These are phyloP conservation scores for Fistulifera pelliculosa DNA, from an alignment of 108 stramenopile species.

Conservation along the genomic window DNA sequence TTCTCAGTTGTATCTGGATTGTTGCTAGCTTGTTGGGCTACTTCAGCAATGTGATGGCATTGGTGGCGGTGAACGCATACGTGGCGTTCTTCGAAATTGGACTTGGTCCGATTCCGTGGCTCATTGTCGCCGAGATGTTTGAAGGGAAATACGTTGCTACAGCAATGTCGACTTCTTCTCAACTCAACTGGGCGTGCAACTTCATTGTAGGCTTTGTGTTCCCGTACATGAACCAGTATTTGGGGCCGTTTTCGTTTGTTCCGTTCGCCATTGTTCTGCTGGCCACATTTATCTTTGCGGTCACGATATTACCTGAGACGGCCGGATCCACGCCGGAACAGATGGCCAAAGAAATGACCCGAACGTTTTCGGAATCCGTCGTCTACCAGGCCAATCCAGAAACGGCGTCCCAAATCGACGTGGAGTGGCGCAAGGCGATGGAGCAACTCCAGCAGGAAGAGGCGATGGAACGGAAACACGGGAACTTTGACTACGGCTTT, in stretches of 20 bases:
- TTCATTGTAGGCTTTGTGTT: conserved; percentile 80
- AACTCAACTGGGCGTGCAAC: conserved; percentile 88
- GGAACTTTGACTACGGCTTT: too few relatives aligned
- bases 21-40: conserved; percentile 49
- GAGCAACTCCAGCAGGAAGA: conserved; percentile 75
- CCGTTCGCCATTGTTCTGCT: conserved; percentile 75
- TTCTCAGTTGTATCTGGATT: conserved; percentile 60
- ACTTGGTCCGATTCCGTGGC: conserved; percentile 93
- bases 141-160: conserved; percentile 80
- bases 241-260: conserved; percentile 70
- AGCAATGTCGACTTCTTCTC: conserved; percentile 69
- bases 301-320: conserved; percentile 73
- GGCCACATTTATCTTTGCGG: conserved; percentile 46
- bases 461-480: conserved; percentile 44
- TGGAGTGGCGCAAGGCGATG: conserved; percentile 82
- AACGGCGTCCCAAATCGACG: conserved; percentile 42
- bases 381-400: conserved; percentile 61
- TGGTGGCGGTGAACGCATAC: conserved; percentile 78
- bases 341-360: conserved; percentile 49
- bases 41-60: conserved; percentile 46
- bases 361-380: conserved; percentile 5
- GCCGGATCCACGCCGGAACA: conserved; percentile 73
- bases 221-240: conserved; percentile 67
- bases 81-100: conserved; percentile 95
- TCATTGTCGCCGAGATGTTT: conserved; percentile 79